Base-by-base conservation (phyloP, 352 stramenopile species). In the Pythium biforme region DNA sequence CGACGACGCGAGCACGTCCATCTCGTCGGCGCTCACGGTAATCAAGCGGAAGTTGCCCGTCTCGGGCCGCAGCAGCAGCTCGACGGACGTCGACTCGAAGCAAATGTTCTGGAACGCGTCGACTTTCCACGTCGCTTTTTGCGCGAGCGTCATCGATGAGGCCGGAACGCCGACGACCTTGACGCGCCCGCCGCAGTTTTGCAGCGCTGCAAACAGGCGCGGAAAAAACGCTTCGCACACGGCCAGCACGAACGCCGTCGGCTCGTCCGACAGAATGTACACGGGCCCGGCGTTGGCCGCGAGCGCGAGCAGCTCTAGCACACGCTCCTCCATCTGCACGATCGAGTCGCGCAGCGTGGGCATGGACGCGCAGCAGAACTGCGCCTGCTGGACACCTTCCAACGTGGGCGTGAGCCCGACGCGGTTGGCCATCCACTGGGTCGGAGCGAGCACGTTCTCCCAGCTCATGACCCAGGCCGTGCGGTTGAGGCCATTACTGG, bases 191-290 rank as follows among this genome's bases (percentile, higher is more conserved):
- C 68, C 43, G 64, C 61, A 47, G 27, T 71, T 8, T 61, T 54
- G 46, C 29, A 87, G 61, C 14, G 67, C 73, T 2, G 54, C 52
- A 0, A 69, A 74, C 17, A 87, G 55, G 0, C 74, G 67, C 19
- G 77, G 75, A 49, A 87, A 87, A 48, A 87, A 81, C 20, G 79
- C 49, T 3, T 68, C 73, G 64, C 71, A 77, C 52, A 78, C 66
- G 27, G 75, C 41, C 40, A 81, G 66, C 2, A 87, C 73, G 59
- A 77, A 81, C 31, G 54, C 50, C 9, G 69, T 72, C 2, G 69
- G 70, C 43, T 65, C 65, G 15, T 81, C 74, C 20, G 72, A 79
- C 20, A 83, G 54, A 55, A 87, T 81, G 50, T 76, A 77, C 2
- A 87, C 67, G 5, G 73, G 69, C 5, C 75, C 73, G 11, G 66